Conservation (phyloP, 129 eudicot species). For the Flaveria linearis region DNA sequence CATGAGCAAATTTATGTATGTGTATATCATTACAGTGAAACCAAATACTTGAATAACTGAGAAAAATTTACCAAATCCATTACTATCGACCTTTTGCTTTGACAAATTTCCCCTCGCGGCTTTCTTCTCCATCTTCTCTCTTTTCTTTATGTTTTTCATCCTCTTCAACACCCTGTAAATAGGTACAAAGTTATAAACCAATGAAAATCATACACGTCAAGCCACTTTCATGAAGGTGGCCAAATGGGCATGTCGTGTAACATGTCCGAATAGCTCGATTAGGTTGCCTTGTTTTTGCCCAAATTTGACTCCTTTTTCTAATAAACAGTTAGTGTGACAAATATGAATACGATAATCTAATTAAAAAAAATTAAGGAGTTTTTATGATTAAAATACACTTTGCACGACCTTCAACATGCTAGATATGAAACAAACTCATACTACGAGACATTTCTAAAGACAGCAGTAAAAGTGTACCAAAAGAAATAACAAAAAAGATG, state of each 20-base stretch:
- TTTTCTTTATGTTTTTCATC: conserved; percentile 85
- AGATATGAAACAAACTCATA: too few relatives aligned
- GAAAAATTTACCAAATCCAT: conserved; percentile 1
- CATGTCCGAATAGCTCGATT: not conserved
- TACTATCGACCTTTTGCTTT: conserved; percentile 58
- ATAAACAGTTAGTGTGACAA: not conserved
- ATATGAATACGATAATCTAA: not conserved
- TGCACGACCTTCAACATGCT: too few relatives aligned
- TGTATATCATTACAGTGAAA: not conserved
- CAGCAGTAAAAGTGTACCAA: too few relatives aligned
- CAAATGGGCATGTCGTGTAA: not conserved
- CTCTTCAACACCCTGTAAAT: conserved; percentile 67
- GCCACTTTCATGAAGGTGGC: not conserved
- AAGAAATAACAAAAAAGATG: too few relatives aligned
- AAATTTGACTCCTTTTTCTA: too few relatives aligned
- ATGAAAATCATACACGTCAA: conserved; percentile 6
- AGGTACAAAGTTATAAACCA: conserved; percentile 1
- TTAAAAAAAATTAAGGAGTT: too few relatives aligned
- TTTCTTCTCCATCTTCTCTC: conserved; percentile 90
- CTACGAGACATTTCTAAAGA: too few relatives aligned
- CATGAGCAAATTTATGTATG: too few relatives aligned
- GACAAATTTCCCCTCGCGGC: conserved; percentile 77
- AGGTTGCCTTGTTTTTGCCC: not conserved
- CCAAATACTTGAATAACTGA: conserved; percentile 14
- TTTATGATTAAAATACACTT: too few relatives aligned